Evolutionary conservation across 2,329 filamentous ascomycete genomes (phyloP).

Genomic region (Cladosporium sp.): DNA sequence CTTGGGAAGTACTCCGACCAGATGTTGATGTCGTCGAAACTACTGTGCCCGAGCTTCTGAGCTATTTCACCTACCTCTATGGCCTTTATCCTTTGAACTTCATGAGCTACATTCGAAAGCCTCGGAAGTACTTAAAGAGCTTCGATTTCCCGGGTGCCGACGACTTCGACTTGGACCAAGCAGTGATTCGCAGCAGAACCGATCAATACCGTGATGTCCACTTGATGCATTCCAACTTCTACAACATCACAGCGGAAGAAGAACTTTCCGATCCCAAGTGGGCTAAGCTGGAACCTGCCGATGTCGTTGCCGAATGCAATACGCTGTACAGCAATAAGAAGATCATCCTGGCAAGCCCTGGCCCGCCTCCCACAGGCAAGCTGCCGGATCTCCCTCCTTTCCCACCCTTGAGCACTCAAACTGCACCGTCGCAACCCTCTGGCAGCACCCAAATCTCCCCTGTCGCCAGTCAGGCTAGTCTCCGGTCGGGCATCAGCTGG

Average conservation of each 20-base stretch:
- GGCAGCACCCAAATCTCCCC: conserved; percentile 27
- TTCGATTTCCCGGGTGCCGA: conserved; percentile 66
- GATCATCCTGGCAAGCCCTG: conserved; percentile 41
- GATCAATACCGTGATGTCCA: conserved; percentile 71
- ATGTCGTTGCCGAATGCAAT: conserved; percentile 77
- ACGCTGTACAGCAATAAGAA: conserved; percentile 54
- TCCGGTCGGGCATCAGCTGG: conserved; percentile 43
- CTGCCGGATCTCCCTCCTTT: conserved; percentile 42
- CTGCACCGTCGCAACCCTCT: neutral
- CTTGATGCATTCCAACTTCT: conserved; percentile 79
- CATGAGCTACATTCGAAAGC: conserved; percentile 80
- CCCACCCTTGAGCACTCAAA: conserved; percentile 26
- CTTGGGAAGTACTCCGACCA: conserved; percentile 64
- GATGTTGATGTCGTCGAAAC: conserved; percentile 60
- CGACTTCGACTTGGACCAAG: conserved; percentile 73
- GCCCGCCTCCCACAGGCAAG: conserved; percentile 43
- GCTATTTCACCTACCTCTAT: conserved; percentile 79
- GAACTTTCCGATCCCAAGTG: conserved; percentile 75
- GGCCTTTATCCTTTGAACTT: conserved; percentile 83
- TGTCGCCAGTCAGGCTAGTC: conserved; percentile 26
- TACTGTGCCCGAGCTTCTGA: conserved; percentile 62
- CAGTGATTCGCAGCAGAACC: conserved; percentile 70
- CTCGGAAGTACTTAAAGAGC: conserved; percentile 71
- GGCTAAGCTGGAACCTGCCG: conserved; percentile 74
- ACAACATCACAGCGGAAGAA: conserved; percentile 71